Evolutionary conservation across 2,329 filamentous ascomycete genomes (phyloP).

Genomic region (Oidium heveae): DNA sequence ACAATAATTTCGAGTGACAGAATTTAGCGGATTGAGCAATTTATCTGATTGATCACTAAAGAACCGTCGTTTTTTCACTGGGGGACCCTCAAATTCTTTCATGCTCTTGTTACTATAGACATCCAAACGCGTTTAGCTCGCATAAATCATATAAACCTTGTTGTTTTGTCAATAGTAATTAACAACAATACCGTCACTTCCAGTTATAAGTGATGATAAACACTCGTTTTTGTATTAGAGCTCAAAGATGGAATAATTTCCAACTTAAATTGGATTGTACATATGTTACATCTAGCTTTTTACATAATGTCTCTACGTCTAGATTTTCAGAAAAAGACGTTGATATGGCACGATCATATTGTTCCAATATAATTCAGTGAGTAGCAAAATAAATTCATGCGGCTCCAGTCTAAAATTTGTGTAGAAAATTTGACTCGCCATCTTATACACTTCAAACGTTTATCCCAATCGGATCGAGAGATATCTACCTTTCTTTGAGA

Average conservation of each 20-base stretch:
- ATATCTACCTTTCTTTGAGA: slow-evolving; percentile 74
- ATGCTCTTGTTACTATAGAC: slow-evolving; percentile 12
- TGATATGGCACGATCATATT: slow-evolving; percentile 13
- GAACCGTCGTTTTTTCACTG: slow-evolving; percentile 22
- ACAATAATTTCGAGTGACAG: not conserved
- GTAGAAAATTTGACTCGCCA: slow-evolving; percentile 66
- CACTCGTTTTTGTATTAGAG: no score
- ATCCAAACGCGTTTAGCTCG: no score
- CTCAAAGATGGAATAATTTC: no score
- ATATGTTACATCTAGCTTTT: no score
- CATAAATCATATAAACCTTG: no score
- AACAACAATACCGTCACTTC: no score
- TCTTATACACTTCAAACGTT: slow-evolving; percentile 72
- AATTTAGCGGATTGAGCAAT: not conserved
- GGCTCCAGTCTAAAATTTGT: slow-evolving; percentile 3
- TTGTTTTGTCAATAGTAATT: no score
- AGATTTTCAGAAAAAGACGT: slow-evolving; percentile 8
- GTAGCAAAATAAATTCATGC: not conserved
- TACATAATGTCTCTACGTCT: no score
- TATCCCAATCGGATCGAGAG: slow-evolving; percentile 45
- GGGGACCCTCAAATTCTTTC: slow-evolving; percentile 18
- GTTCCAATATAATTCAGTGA: slow-evolving; percentile 14
- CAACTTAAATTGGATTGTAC: no score
- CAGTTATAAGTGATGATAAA: no score
- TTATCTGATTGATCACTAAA: slow-evolving; percentile 16